These are phyloP conservation scores for Sanguinoderma infundibulare DNA, from an alignment of 1,284 basidiomycete species.

Conservation along the genomic window DNA sequence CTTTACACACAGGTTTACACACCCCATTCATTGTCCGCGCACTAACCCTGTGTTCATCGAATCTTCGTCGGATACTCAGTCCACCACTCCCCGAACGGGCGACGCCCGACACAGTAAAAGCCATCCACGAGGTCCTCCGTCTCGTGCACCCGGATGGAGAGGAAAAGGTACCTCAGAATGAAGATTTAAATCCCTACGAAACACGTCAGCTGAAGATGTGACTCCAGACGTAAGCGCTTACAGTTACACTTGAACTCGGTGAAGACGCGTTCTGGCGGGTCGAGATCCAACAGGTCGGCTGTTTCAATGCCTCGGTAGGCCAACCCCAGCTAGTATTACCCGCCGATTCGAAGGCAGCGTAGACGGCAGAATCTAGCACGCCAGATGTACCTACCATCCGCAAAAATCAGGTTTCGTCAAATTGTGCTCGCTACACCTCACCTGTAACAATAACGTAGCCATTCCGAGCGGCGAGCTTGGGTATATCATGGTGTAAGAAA, in stretches of 20 bases:
- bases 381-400: slow-evolving; percentile 78
- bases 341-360: slow-evolving; percentile 56
- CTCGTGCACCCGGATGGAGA: slow-evolving; percentile 47
- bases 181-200: slow-evolving; percentile 1
- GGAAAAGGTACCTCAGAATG: background rate
- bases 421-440: slow-evolving; percentile 23
- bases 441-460: slow-evolving; percentile 59
- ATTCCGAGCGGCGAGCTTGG: background rate
- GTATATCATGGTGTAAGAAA: too few relatives aligned
- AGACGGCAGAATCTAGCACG: slow-evolving; percentile 72
- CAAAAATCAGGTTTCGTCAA: background rate
- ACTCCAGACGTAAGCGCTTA: slow-evolving; percentile 38
- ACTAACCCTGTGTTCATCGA: too few relatives aligned
- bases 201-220: background rate
- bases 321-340: slow-evolving; percentile 58
- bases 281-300: slow-evolving; percentile 65
- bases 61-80: slow-evolving; percentile 37
- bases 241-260: slow-evolving; percentile 65
- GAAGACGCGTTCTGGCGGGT: slow-evolving; percentile 54
- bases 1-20: background rate
- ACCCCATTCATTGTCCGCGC: background rate
- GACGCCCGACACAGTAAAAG: slow-evolving; percentile 61
- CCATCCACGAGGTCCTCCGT: slow-evolving; percentile 62
- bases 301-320: slow-evolving; percentile 57
- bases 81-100: slow-evolving; percentile 83